Evolutionary conservation across 371 early-diverging fungal species (phyloP), one percentile per base, ranked within the genome.

Genomic region (Lichtheimia ornata): DNA sequence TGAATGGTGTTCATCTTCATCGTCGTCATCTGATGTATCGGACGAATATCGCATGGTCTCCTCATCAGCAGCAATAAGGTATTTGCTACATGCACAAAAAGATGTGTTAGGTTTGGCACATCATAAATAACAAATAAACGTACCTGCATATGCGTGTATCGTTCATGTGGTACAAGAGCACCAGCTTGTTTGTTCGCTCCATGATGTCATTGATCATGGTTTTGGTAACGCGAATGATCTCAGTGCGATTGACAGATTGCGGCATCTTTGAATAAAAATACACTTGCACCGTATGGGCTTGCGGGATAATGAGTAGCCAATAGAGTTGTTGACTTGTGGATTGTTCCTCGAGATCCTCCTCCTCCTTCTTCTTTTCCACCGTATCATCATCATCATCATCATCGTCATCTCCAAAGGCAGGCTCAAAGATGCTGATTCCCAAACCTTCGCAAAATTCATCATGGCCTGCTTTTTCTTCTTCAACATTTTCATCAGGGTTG

Each of bases 181-280:
- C 78, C 41, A 87, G 53, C 57, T 85, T 84, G 58, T 92, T 94
- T 45, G 90, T 88, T 7, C 86, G 74, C 49, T 88, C 82, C 63
- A 85, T 83, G 3, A 86, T 82, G 12, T 86, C 78, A 30, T 71
- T 66, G 4, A 91, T 81, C 54, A 84, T 80, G n/a, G 78, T 67
- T 30, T 84, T 80, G 4, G 90, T 80, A 4, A 77, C 74, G 17
- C 79, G 67, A 5, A 91, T 76, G 22, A 91, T 84, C 14, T 77
- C 69, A 14, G 84, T 74, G 18, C 86, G 81, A 27, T 85, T 79
- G 35, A 74, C 83, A 22, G 74, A 74, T 30, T 83, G 74, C 9
- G 86, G 77, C 15, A 79, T 65, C 66, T 88, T 88, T 0, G 91
- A 91, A 65, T 88, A 92, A 58, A 89, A 89, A 60, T 84, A 86